A percentile compares a stretch with the other conserved stretches of the same genome.
Evolutionary conservation across 2,329 filamentous ascomycete genomes (phyloP).

Genomic region (Aspergillus luchuensis): DNA sequence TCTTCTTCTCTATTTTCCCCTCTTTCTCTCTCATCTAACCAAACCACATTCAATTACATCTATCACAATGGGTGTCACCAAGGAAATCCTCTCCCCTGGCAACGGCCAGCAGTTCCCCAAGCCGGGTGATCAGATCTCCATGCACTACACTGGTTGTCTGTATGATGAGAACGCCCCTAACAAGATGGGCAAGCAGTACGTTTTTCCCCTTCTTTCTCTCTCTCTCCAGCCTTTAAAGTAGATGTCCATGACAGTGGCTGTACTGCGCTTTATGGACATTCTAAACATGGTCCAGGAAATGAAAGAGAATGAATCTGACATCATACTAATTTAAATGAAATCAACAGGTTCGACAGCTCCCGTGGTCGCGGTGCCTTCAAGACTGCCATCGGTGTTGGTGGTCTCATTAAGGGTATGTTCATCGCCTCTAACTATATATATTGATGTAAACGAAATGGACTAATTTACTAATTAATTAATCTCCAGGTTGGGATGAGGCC

Average conservation of each 20-base stretch:
- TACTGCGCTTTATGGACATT: no score
- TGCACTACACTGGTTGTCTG: conserved; percentile 90
- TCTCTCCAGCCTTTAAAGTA: no score
- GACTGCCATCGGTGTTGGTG: conserved; percentile 75
- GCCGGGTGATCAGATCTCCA: conserved; percentile 72
- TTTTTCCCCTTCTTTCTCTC: conserved; percentile 22
- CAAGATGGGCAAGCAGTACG: conserved; percentile 71
- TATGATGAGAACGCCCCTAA: conserved; percentile 65
- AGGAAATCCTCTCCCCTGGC: conserved; percentile 65
- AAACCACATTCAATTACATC: no score
- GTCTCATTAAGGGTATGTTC: conserved; percentile 78
- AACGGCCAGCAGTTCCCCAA: conserved; percentile 61
- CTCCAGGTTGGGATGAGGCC: conserved; percentile 75
- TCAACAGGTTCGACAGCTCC: conserved; percentile 81
- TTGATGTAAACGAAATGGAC: not conserved
- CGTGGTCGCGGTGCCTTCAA: conserved; percentile 71
- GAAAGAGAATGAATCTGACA: not conserved
- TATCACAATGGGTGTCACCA: conserved; percentile 69
- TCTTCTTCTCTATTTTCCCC: not conserved
- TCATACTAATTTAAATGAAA: not conserved
- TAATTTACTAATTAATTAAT: not conserved
- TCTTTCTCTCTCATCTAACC: no score
- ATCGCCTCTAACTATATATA: not conserved
- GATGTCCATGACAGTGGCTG: no score
- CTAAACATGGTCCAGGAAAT: no score